Base-by-base conservation (phyloP, 148 eudicot species). In the Cornus kousa region DNA sequence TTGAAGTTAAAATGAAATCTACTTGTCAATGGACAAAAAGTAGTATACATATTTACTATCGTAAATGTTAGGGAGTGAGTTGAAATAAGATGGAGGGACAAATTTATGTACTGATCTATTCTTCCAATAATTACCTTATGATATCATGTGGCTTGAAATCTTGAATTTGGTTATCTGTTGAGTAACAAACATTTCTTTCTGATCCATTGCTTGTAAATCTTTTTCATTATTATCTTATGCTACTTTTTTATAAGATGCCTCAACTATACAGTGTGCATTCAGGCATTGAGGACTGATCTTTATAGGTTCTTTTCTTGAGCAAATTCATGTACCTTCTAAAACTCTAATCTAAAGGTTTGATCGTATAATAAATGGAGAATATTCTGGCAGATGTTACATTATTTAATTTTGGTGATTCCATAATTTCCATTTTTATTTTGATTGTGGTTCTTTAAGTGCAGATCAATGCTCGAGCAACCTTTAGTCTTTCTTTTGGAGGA, bases 401-500 rank as follows among this genome's bases (percentile, higher is more conserved):
- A 60, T 62, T n/a, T n/a, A 31, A 23, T 73, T 6, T 65, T 69
- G 77, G 53, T 67, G 76, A 57, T 66, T 48, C 31, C 66, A 14
- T 57, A 8, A 19, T 17, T 66, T 48, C 31, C 66, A 14, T 57
- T 57, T 22, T 17, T 37, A 37, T 55, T 76, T 68, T 69, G 59
- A 67, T 69, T 67, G 14, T 66, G 43, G 40, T 32, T 65, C 35
- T 57, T 75, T 76, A 17, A 53, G 59, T 82, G 77, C 74, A 95
- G 98, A 83, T 93, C 67, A 92, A 90, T 86, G 98, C 99, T 62
- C 89, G 99, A 77, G 99, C 99, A 81, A 85, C 89, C 74, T 96
- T 88, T 82, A 91, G 98, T 81, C 86, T 93, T 71, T 86, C 97
- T 55, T 88, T 87, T 85, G 93, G 92, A 74, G 99, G 98, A 74